These are phyloP conservation scores for Davidsoniella virescens DNA, from an alignment of 2,329 filamentous ascomycete species.

Conservation along the genomic window DNA sequence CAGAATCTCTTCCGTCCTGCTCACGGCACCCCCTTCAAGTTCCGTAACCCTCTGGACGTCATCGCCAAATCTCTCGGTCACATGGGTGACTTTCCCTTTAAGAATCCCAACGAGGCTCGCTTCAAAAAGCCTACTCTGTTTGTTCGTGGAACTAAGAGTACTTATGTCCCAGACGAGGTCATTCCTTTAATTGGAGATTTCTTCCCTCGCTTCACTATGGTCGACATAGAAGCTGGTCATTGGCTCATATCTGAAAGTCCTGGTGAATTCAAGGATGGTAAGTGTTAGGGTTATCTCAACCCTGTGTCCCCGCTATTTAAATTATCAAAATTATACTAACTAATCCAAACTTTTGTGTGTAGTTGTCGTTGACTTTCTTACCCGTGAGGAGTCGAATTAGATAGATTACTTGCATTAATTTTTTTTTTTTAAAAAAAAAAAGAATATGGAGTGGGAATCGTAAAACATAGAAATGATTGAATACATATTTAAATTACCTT, in stretches of 20 bases:
- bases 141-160: slow-evolving; percentile 59
- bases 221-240: slow-evolving; percentile 64
- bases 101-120: slow-evolving; percentile 46
- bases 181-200: slow-evolving; percentile 66
- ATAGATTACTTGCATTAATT: neutral
- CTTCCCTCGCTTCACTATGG: slow-evolving; percentile 61
- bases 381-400: slow-evolving; percentile 27
- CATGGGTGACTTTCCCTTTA: slow-evolving; percentile 81
- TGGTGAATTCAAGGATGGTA: slow-evolving; percentile 59
- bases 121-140: slow-evolving; percentile 72
- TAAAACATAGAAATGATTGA: no score
- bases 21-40: slow-evolving; percentile 42
- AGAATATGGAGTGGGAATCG: no score
- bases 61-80: slow-evolving; percentile 52
- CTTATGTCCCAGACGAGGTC: slow-evolving; percentile 66
- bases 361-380: slow-evolving; percentile 50
- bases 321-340: neutral
- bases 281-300: slow-evolving; percentile 17
- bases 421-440: no score
- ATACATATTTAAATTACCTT: no score
- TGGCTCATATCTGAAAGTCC: slow-evolving; percentile 87
- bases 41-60: slow-evolving; percentile 61
- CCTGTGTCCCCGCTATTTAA: no score
- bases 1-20: slow-evolving; percentile 56
- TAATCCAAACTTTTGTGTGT: neutral